Evolutionary conservation across 805 yeast species (phyloP).

Genomic region (Isabelozyma gotoi): DNA sequence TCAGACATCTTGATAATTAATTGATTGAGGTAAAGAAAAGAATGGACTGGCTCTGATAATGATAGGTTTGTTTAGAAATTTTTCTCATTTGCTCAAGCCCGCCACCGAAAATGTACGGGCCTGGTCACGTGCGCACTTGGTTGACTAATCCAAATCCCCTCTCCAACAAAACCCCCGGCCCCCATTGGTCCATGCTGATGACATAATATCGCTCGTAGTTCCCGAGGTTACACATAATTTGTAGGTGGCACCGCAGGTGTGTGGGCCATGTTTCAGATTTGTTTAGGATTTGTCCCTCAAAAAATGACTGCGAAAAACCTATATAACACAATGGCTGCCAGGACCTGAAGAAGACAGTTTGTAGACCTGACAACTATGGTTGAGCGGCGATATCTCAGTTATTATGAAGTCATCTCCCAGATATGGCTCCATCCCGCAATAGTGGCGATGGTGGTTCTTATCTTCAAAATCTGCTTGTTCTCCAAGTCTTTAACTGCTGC

Average conservation of each 20-base stretch:
- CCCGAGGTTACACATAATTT: too few species aligned
- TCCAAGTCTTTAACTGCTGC: constrained; percentile 38
- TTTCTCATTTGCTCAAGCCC: too few species aligned
- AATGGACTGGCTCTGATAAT: too few species aligned
- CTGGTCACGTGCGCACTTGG: too few species aligned
- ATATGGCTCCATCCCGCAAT: constrained; percentile 67
- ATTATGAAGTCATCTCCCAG: constrained; percentile 60
- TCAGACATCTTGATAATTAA: constrained; percentile 14
- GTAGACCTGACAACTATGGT: neutral
- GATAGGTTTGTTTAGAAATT: too few species aligned
- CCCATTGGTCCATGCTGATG: too few species aligned
- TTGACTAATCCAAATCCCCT: too few species aligned
- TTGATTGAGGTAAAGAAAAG: neutral
- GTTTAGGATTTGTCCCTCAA: neutral
- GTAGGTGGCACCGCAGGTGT: too few species aligned
- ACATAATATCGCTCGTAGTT: too few species aligned
- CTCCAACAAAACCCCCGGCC: too few species aligned
- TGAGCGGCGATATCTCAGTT: constrained; percentile 36
- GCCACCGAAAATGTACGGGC: too few species aligned
- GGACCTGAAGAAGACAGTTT: neutral
- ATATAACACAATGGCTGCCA: neutral
- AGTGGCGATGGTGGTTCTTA: constrained; percentile 50
- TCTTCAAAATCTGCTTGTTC: constrained; percentile 63
- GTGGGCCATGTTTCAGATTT: constrained; percentile 20
- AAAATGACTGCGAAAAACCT: neutral